phyloP scores from a whole-genome alignment of 768 basidiomycete species.

The Rhodotorula graminis region DNA sequence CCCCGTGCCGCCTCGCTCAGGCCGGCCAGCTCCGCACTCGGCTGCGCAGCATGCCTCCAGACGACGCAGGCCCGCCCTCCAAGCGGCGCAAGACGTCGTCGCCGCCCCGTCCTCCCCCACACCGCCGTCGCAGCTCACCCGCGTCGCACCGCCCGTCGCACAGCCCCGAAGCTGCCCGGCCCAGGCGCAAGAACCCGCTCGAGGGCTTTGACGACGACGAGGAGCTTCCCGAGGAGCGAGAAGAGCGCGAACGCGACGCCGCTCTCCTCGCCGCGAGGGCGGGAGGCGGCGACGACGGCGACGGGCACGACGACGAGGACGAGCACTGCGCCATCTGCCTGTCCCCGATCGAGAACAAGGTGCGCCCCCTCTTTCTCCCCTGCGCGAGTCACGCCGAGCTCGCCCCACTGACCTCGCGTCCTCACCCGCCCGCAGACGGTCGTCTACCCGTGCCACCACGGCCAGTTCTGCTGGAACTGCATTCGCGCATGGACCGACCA shows the following conservation, averaged over 20 bases:
- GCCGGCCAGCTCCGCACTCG: neutral
- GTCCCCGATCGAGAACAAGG: constrained; percentile 36
- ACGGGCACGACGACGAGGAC: constrained; percentile 1
- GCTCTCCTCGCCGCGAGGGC: too few relatives aligned
- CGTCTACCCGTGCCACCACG: constrained; percentile 33
- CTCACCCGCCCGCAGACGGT: constrained; percentile 13
- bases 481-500: constrained; percentile 37
- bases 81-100: constrained; percentile 11
- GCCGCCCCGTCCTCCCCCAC: neutral
- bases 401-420: neutral
- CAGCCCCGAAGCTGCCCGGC: neutral
- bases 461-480: constrained; percentile 38
- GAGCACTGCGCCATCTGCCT: constrained; percentile 36
- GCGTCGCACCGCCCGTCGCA: neutral
- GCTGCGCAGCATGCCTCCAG: neutral
- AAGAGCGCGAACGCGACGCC: neutral
- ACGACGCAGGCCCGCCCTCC: neutral
- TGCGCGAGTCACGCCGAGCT: too few relatives aligned
- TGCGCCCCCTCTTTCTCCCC: neutral
- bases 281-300: neutral
- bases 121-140: neutral
- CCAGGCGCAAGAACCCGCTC: neutral
- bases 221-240: neutral
- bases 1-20: too few relatives aligned
- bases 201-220: constrained; percentile 27